Evolutionary conservation across 192 early-diverging fungal species (phyloP), one percentile per base, ranked within the genome.

Genomic region (Borealophlyctis nickersoniae): DNA sequence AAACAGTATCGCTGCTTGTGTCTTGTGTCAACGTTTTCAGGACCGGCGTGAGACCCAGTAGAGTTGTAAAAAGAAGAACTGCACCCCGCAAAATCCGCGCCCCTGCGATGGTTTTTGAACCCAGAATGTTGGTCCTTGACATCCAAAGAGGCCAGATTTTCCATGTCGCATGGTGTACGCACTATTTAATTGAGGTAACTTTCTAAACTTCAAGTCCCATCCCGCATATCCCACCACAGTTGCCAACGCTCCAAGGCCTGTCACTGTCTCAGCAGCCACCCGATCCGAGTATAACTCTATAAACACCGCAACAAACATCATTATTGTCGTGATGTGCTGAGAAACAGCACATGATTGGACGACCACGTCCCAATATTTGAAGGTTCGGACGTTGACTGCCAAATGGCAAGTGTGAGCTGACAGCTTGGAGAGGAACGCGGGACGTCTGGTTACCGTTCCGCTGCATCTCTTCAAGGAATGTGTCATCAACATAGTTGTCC

Each of bases 1-100:
- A 98, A 54, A 98, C 95, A 0, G 93, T 91, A 71, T 98, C 94
- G 62, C 82, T 82, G 58, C 89, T 92, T 0, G 86, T 98, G 63
- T 89, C 88, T 67, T 87, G 81, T 7, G 96, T 98, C 62, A 98
- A 71, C 0, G 92, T 98, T 62, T 87, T 87, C 67, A 97, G 79
- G 36, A 97, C 89, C 0, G 96, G 94, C 9, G 92, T 93, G 9
- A 96, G 77, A 0, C 89, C 90, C 49, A 94, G 77, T 28, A 95
- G 67, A 19, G 90, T 83, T 32, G 86, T 66, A 34, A 87, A 87
- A 71, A 95, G 87, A 4, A 97, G 59, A 4, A 86, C 67, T 16
- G 86, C 86, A 48, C 87, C 82, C 64, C 87, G 88, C 28, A 83
- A 2, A 34, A 74, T 73, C 22, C 23, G 29, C 33, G 14, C 16